A percentile compares a stretch with the other conserved stretches of the same genome.
Conservation (phyloP, 805 yeast species). For the Kodamaea restingae region DNA sequence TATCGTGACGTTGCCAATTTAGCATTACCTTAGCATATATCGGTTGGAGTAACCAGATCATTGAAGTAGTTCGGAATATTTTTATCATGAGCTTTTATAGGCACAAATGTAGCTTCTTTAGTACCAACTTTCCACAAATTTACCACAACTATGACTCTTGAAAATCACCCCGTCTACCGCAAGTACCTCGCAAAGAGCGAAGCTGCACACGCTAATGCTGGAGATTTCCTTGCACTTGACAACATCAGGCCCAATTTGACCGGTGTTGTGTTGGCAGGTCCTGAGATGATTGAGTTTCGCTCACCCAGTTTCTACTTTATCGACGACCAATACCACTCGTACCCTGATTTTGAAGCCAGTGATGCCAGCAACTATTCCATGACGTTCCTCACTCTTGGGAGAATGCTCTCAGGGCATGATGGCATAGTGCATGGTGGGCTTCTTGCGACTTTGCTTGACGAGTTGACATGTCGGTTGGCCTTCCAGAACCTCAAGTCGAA, state of each 20-base stretch:
- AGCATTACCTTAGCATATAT: no score
- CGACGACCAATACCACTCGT: constrained; percentile 27
- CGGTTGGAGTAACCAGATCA: no score
- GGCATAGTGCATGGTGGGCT: constrained; percentile 43
- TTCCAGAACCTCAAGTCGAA: constrained; percentile 37
- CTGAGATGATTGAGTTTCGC: constrained; percentile 31
- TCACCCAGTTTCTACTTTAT: constrained; percentile 31
- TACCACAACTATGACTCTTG: background rate
- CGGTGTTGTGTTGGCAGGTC: constrained; percentile 32
- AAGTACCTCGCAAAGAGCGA: constrained; percentile 2
- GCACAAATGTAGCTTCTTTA: no score
- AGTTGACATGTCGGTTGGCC: constrained; percentile 40
- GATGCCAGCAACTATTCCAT: constrained; percentile 27
- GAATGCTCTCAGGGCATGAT: constrained; percentile 35
- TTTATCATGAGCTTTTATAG: no score
- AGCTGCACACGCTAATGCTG: background rate
- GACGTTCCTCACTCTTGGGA: constrained; percentile 39
- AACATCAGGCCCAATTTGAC: constrained; percentile 37
- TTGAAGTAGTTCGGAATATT: no score
- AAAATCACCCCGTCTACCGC: constrained; percentile 2
- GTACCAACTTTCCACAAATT: background rate
- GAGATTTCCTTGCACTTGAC: constrained; percentile 12
- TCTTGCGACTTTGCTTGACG: constrained; percentile 41
- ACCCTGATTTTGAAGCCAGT: constrained; percentile 20
- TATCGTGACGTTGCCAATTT: no score